Evolutionary conservation across 2,329 filamentous ascomycete species (phyloP), one percentile per base, ranked within the genome.

Genomic region (Fusarium sp.): DNA sequence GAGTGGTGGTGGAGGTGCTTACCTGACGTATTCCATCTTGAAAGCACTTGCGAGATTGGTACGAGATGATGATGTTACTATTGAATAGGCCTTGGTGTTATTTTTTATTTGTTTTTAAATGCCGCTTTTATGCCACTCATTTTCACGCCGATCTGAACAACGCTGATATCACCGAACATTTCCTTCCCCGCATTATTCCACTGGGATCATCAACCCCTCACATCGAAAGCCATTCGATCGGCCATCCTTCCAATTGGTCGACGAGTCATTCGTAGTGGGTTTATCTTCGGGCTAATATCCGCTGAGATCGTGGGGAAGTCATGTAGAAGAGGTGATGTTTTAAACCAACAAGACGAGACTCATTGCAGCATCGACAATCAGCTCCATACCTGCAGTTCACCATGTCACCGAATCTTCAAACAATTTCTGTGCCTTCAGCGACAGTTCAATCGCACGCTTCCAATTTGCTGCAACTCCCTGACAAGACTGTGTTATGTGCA

Each of bases 371-470:
- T 23, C 3, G n/a, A 7, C 51, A 15, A 29, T 11, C 15, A n/a
- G 10, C 19, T 14, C 37, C 2, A 19, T 21, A 11, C 4, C 23
- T 21, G 10, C 5, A 19, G 12, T 2, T 4, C 31, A n/a, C 2
- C 10, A 56, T 73, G 70, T 12, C 59, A 8, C 64, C 67, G 3
- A 68, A 29, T 2, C n/a, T 76, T 16, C 60, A 73, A 4, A 72
- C 46, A 3, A 57, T 60, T 5, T 29, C 77, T 9, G 74, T 85
- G 9, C 83, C 83, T 4, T 77, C 83, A 11, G 75, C 79, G 25
- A 85, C 83, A 3, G 77, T 82, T 6, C 84, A 85, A 67, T 84
- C 80, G 5, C 84, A 85, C 44, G 83, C 84, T 15, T 85, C 84
- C 16, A 85, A 85, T 61, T 78, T 85, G 15, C 75, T 85, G 15